Percentiles rank a stretch among this genome's conserved stretches.
phyloP scores from a whole-genome alignment of 495 filamentous ascomycete genomes.

The Talaromyces adpressus region DNA sequence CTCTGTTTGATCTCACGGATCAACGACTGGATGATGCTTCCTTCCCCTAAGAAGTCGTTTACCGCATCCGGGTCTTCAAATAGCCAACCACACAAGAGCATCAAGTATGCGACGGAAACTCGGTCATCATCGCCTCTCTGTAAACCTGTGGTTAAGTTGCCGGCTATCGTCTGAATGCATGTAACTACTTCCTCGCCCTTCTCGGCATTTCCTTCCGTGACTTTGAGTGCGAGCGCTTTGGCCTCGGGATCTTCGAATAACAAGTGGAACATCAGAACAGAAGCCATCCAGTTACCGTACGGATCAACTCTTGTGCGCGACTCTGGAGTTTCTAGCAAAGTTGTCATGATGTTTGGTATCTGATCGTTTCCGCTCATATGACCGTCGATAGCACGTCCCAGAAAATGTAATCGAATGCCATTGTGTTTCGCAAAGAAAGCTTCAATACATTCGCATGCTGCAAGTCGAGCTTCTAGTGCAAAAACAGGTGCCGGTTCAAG shows the following conservation, averaged over 20 bases:
- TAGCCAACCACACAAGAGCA: conserved; percentile 88
- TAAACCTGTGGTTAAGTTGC: conserved; percentile 69
- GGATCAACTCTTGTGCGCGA: conserved; percentile 61
- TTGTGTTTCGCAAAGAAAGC: conserved; percentile 81
- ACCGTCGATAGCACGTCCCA: conserved; percentile 82
- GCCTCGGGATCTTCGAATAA: conserved; percentile 73
- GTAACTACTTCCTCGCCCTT: conserved; percentile 93
- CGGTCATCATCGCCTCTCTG: conserved; percentile 74
- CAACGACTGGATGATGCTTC: conserved; percentile 82
- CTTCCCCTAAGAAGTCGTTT: conserved; percentile 91
- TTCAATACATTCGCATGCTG: conserved; percentile 82
- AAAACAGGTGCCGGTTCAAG: conserved; percentile 58
- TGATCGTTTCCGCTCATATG: conserved; percentile 72
- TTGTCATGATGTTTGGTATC: conserved; percentile 85
- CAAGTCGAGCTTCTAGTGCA: conserved; percentile 72
- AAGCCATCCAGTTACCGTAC: conserved; percentile 87
- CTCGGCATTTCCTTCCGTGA: conserved; percentile 84
- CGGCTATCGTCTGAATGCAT: conserved; percentile 78
- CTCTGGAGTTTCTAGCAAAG: conserved; percentile 59
- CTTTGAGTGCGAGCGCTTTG: conserved; percentile 70
- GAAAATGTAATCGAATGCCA: conserved; percentile 75
- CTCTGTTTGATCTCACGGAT: conserved; percentile 66
- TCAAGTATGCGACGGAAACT: conserved; percentile 78
- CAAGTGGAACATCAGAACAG: conserved; percentile 85
- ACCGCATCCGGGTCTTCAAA: conserved; percentile 89